phyloP scores from a whole-genome alignment of 2,329 filamentous ascomycete species.

The Decorospora gaudefroyi region DNA sequence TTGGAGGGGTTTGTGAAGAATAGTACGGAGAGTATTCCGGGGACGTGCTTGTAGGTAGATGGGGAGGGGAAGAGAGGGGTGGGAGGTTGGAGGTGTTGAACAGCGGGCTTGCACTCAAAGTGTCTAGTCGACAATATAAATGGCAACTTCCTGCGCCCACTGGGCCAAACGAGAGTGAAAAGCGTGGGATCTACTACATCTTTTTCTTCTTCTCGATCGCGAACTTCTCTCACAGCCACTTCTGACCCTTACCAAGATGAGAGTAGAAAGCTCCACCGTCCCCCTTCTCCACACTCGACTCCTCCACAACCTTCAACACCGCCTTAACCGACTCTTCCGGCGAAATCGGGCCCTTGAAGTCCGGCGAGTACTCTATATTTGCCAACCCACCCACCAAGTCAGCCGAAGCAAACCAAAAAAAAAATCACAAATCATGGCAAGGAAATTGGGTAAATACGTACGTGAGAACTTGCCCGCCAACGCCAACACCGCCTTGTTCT shows the following conservation, averaged over 20 bases:
- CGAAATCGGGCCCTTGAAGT: conserved; percentile 19
- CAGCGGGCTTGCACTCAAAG: too few species aligned
- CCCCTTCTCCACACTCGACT: conserved; percentile 19
- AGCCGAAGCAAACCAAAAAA: too few species aligned
- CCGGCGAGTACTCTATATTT: conserved; percentile 16
- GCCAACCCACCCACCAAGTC: too few species aligned
- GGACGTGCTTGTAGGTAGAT: conserved; percentile 33
- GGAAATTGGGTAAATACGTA: not conserved
- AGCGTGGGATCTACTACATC: too few species aligned
- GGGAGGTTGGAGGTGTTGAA: too few species aligned
- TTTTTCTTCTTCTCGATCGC: too few species aligned
- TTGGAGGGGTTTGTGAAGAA: conserved; percentile 50
- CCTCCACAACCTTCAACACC: conserved; percentile 14
- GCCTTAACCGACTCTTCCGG: conserved; percentile 17
- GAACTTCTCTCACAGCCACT: conserved; percentile 12
- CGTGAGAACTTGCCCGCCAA: conserved; percentile 3
- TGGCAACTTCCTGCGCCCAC: too few species aligned
- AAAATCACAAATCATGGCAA: too few species aligned
- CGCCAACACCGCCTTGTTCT: not conserved
- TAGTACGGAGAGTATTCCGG: conserved; percentile 36
- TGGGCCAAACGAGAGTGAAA: too few species aligned
- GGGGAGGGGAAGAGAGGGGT: not conserved
- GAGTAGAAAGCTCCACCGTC: conserved; percentile 22
- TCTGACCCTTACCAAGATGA: conserved; percentile 21
- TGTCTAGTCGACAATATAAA: too few species aligned